Evolutionary conservation across 139 green algal species (phyloP), one percentile per base, ranked within the genome.

Genomic region (Chloropicon primus): DNA sequence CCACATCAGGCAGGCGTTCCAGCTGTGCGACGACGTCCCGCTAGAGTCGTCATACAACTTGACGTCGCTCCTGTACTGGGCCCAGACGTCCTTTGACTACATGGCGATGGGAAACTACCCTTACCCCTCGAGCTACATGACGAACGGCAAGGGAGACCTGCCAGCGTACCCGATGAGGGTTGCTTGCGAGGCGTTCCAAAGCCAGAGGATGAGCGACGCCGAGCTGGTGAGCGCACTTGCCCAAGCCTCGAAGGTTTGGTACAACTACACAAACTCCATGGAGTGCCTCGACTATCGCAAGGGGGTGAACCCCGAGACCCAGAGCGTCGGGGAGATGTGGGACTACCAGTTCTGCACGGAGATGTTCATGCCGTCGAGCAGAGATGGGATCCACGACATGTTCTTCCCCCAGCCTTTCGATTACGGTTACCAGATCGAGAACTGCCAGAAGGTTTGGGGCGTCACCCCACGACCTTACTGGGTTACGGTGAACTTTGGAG

Each of bases 101-200:
- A 88, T 86, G 25, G 88, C 89, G 3, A 95, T 95, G 90, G 88
- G 85, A 54, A 89, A 90, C 79, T 91, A 87, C 76, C 90, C 88
- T 21, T 92, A 86, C 72, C 27, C 83, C 1, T 80, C 72, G 21
- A 24, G 26, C n/a, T 90, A 91, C 80, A 89, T 91, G 72, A 72
- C 85, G 0, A 87, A 89, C 78, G 87, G 87, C 28, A 26, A 77
- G 2, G 87, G 82, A 5, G 1, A 54, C 0, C 76, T 92, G 28
- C 88, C 88, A 2, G 79, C 88, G 10, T 92, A 83, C 78, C 88
- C 88, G 1, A 83, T 92, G 26, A 80, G 85, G 17, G 80, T 80
- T 25, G 87, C 85, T 2, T 92, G 88, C 79, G 22, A 84, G 28
- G 74, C 79, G 74, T 72, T 92, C 78, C 1, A 28, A 85, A 0